Evolutionary conservation across 1,284 basidiomycete species (phyloP).

Genomic region (Veloboletus limbatus): DNA sequence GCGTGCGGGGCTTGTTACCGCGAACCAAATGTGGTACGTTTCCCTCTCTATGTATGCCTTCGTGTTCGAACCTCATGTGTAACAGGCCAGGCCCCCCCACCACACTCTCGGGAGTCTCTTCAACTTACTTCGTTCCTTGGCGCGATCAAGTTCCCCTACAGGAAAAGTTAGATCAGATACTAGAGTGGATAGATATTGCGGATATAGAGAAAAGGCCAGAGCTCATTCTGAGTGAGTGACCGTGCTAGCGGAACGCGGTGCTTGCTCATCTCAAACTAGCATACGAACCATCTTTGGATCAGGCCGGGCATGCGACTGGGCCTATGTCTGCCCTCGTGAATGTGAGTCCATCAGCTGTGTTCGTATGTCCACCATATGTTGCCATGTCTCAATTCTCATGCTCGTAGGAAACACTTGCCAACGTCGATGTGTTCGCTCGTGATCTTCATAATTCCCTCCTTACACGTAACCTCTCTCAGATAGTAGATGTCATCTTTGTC

Average conservation of each 20-base stretch:
- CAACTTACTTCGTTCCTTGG: constrained; percentile 79
- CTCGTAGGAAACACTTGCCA: constrained; percentile 56
- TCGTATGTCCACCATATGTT: neutral
- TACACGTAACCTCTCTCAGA: constrained; percentile 73
- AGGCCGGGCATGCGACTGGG: constrained; percentile 78
- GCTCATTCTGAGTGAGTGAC: constrained; percentile 65
- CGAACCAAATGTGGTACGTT: constrained; percentile 86
- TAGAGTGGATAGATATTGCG: constrained; percentile 75
- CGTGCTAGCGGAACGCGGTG: neutral
- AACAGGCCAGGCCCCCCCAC: constrained; percentile 77
- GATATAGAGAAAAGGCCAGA: constrained; percentile 65
- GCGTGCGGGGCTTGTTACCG: constrained; percentile 71
- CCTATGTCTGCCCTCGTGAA: constrained; percentile 73
- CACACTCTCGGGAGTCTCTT: constrained; percentile 59
- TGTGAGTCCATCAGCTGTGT: constrained; percentile 38
- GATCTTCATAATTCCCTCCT: constrained; percentile 61
- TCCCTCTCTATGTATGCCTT: neutral
- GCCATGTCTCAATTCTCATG: neutral
- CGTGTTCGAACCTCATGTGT: neutral
- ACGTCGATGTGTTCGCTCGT: constrained; percentile 76
- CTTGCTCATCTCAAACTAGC: constrained; percentile 38
- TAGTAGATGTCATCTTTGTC: constrained; percentile 88
- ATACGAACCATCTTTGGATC: constrained; percentile 76
- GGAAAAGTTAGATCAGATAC: constrained; percentile 71
- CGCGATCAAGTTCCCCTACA: constrained; percentile 53